Percentiles rank a stretch among this genome's conserved stretches.
Conservation (phyloP, 306 rosid species). For the Ormosia semicastrata region DNA sequence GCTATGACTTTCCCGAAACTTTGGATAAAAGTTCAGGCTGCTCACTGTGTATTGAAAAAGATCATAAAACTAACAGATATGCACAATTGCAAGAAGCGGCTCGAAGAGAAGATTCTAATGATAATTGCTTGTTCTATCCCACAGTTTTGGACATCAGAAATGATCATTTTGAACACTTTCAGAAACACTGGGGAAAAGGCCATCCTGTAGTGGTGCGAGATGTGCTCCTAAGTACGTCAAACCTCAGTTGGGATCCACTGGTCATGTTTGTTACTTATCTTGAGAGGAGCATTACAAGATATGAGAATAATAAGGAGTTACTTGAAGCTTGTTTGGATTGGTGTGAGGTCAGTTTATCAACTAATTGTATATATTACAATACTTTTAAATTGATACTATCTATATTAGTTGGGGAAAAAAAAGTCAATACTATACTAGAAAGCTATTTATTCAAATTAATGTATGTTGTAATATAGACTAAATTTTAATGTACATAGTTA, state of each 20-base stretch:
- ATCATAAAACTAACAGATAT: conserved; percentile 44
- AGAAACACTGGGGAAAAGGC: conserved; percentile 94
- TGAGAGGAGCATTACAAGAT: conserved; percentile 74
- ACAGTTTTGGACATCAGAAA: conserved; percentile 47
- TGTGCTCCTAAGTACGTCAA: conserved; percentile 56
- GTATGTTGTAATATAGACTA: neutral
- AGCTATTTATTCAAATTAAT: conserved; percentile 8
- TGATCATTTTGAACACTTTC: conserved; percentile 88
- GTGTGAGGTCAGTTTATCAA: conserved; percentile 82
- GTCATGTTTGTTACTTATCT: conserved; percentile 77
- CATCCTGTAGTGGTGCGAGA: conserved; percentile 86
- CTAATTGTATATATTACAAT: conserved; percentile 9
- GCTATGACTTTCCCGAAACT: conserved; percentile 95
- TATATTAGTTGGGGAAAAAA: neutral
- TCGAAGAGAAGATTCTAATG: conserved; percentile 67
- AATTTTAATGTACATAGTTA: neutral
- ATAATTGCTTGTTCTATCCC: conserved; percentile 73
- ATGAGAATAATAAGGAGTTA: conserved; percentile 58
- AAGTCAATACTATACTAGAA: neutral
- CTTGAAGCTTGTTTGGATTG: conserved; percentile 87
- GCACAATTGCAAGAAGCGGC: conserved; percentile 67
- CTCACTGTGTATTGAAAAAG: conserved; percentile 60
- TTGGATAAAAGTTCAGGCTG: conserved; percentile 68
- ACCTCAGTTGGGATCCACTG: conserved; percentile 86
- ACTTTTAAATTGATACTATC: neutral